Conservation (phyloP, 1,139 yeast species). For the Hansenula lynferdii region DNA sequence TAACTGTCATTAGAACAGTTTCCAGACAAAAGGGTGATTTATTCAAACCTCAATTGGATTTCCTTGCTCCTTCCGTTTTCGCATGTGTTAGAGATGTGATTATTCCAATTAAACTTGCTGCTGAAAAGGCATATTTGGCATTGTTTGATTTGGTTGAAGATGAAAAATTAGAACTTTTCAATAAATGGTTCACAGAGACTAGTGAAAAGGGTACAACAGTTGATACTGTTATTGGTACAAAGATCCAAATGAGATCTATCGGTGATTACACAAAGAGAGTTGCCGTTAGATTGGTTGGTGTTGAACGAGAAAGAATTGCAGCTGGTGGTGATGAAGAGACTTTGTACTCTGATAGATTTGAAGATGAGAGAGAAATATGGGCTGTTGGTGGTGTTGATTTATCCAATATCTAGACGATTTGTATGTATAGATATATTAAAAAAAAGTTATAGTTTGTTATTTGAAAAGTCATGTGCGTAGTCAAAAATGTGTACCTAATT, state of each 20-base stretch:
- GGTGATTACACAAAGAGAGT: constrained; percentile 89
- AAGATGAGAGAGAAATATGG: constrained; percentile 87
- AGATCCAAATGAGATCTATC: constrained; percentile 65
- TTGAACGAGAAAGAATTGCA: constrained; percentile 79
- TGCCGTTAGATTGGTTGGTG: constrained; percentile 73
- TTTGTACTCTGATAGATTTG: constrained; percentile 77
- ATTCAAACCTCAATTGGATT: constrained; percentile 48
- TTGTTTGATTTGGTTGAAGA: constrained; percentile 72
- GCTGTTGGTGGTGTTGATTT: constrained; percentile 70
- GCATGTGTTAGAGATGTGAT: constrained; percentile 78
- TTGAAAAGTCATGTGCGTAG: too few species aligned
- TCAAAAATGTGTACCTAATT: too few species aligned
- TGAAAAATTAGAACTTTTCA: constrained; percentile 49
- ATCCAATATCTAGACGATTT: constrained; percentile 7
- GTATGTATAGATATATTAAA: neutral
- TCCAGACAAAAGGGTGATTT: constrained; percentile 55
- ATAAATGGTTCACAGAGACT: constrained; percentile 44
- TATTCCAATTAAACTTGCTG: constrained; percentile 90
- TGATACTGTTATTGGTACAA: constrained; percentile 40
- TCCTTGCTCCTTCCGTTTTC: constrained; percentile 70
- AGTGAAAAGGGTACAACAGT: constrained; percentile 23
- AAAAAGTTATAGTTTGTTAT: neutral
- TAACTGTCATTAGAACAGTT: constrained; percentile 73
- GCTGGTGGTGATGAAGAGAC: constrained; percentile 93
- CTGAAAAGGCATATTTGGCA: constrained; percentile 84